These are phyloP conservation scores for Cinnamomum chago DNA, from an alignment of 164 flowering plant genomes.

Conservation along the genomic window DNA sequence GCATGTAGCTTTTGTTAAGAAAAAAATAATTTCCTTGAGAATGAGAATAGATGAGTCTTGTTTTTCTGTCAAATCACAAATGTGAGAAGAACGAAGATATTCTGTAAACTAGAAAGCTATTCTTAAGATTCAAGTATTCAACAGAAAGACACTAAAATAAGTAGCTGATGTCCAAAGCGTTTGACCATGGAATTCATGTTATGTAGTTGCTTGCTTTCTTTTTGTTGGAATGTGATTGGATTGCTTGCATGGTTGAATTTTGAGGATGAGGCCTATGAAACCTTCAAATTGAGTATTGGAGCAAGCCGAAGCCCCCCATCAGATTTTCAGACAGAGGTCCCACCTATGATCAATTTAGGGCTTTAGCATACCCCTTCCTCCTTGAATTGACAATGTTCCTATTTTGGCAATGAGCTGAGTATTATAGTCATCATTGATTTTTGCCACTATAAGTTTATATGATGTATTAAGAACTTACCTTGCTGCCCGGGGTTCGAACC, in stretches of 20 bases:
- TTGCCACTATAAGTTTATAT: too few species aligned
- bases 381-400: too few species aligned
- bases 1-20: neutral
- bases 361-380: too few species aligned
- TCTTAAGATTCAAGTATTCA: neutral
- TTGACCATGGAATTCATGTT: neutral
- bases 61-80: neutral
- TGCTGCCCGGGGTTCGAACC: too few species aligned
- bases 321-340: too few species aligned
- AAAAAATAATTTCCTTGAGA: neutral
- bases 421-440: too few species aligned
- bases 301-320: too few species aligned
- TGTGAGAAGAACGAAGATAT: neutral
- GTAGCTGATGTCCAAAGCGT: neutral
- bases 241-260: neutral
- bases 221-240: neutral
- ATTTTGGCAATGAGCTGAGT: too few species aligned
- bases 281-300: too few species aligned
- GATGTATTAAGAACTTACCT: too few species aligned
- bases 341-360: too few species aligned
- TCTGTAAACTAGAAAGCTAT: neutral
- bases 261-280: neutral
- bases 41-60: neutral
- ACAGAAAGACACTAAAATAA: neutral
- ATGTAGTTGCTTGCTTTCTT: too few species aligned